phyloP scores from a whole-genome alignment of 2,329 filamentous ascomycete species.

The Xylariales sp. region DNA sequence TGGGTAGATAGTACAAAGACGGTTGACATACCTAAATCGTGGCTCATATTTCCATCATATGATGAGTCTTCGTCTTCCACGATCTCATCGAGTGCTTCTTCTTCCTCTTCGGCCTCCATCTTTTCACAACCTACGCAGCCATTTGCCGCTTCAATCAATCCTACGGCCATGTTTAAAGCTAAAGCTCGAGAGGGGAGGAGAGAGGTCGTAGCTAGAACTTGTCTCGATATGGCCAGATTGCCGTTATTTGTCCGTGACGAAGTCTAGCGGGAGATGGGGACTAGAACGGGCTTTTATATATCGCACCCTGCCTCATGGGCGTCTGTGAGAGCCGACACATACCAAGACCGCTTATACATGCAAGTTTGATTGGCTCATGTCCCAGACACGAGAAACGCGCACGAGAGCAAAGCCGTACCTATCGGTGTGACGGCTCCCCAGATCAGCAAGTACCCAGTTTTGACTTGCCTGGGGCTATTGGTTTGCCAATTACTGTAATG shows the following conservation, averaged over 20 bases:
- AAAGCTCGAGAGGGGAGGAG: neutral
- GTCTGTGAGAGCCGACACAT: conserved; percentile 24
- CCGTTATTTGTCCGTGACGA: conserved; percentile 13
- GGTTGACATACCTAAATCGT: conserved; percentile 26
- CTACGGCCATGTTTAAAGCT: conserved; percentile 40
- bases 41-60: neutral
- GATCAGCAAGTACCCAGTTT: conserved; percentile 14
- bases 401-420: conserved; percentile 22
- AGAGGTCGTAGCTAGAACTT: neutral
- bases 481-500: conserved; percentile 4
- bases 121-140: conserved; percentile 44
- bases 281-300: conserved; percentile 29
- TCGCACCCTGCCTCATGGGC: conserved; percentile 17
- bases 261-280: neutral
- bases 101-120: conserved; percentile 43
- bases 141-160: conserved; percentile 23
- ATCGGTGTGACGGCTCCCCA: conserved; percentile 26
- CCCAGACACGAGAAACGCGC: conserved; percentile 27
- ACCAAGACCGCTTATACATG: conserved; percentile 19
- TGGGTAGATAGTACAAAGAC: neutral
- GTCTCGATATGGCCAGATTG: neutral
- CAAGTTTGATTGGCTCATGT: conserved; percentile 35
- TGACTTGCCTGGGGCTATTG: conserved; percentile 12
- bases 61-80: conserved; percentile 5
- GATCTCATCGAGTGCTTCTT: conserved; percentile 15